phyloP scores from a whole-genome alignment of 202 grass and related monocot species.

The Zizania palustris region DNA sequence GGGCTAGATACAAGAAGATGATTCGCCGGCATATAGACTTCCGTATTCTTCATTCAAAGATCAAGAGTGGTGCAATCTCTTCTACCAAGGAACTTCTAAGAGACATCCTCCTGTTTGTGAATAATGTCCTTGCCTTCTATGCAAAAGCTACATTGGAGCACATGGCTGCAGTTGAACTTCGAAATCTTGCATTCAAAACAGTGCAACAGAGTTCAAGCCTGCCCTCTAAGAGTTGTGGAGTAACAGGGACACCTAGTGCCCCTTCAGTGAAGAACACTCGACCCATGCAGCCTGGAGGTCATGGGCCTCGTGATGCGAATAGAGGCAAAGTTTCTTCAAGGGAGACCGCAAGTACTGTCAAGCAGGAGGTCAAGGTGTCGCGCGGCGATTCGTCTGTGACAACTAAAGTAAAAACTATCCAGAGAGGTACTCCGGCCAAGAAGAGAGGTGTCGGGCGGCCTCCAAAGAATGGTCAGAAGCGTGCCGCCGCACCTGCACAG shows the following conservation, averaged over 20 bases:
- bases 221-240: slow-evolving; percentile 6
- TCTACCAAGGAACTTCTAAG: slow-evolving; percentile 69
- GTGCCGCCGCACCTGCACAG: slow-evolving; percentile 19
- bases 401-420: neutral
- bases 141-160: slow-evolving; percentile 72
- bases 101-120: slow-evolving; percentile 82
- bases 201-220: slow-evolving; percentile 49
- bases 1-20: slow-evolving; percentile 77
- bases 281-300: slow-evolving; percentile 26
- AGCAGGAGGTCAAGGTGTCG: slow-evolving; percentile 38
- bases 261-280: slow-evolving; percentile 34
- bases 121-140: slow-evolving; percentile 74
- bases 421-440: slow-evolving; percentile 32
- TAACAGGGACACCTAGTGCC: slow-evolving; percentile 8
- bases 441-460: slow-evolving; percentile 60
- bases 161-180: slow-evolving; percentile 67
- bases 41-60: slow-evolving; percentile 63
- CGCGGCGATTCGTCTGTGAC: neutral
- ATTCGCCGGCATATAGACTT: slow-evolving; percentile 88
- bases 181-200: slow-evolving; percentile 51
- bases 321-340: slow-evolving; percentile 40
- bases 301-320: slow-evolving; percentile 39
- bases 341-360: slow-evolving; percentile 27
- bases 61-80: slow-evolving; percentile 71
- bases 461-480: slow-evolving; percentile 55